A percentile compares a stretch with the other conserved stretches of the same genome.
Evolutionary conservation across 768 basidiomycete genomes (phyloP).

Genomic region (Dacryopinax spathularia): DNA sequence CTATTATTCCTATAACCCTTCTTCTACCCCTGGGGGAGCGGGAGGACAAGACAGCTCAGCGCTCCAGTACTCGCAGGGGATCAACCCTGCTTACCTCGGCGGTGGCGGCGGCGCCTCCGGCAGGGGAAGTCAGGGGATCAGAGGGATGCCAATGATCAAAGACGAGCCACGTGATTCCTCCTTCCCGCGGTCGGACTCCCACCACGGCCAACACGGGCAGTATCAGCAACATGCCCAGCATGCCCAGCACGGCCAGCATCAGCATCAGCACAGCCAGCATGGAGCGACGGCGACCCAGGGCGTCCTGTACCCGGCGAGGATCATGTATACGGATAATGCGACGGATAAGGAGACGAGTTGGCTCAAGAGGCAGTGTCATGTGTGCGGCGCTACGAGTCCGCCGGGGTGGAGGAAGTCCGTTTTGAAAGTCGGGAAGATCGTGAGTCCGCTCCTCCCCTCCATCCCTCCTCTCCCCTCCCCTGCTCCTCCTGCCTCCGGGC

Average conservation of each 20-base stretch:
- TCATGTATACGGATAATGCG: neutral
- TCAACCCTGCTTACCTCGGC: slow-evolving; percentile 1
- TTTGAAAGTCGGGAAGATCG: neutral
- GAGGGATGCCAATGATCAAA: too few species aligned
- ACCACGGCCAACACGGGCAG: too few species aligned
- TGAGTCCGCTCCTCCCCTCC: too few species aligned
- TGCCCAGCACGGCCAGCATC: neutral
- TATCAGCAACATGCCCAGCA: too few species aligned
- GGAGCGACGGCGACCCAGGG: neutral
- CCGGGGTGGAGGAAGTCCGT: neutral
- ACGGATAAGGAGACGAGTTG: slow-evolving; percentile 1
- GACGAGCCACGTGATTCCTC: too few species aligned
- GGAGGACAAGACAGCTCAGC: neutral
- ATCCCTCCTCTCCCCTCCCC: too few species aligned
- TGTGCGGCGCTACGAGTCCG: neutral
- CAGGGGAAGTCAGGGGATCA: too few species aligned
- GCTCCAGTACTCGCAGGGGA: neutral
- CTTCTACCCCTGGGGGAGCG: too few species aligned
- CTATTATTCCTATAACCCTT: neutral
- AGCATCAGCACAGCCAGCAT: neutral
- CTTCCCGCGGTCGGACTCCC: too few species aligned
- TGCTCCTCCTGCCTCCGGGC: too few species aligned
- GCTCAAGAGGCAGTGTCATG: neutral
- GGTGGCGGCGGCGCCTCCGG: neutral
- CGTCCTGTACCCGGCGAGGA: neutral